Base-by-base conservation (phyloP, 2,329 filamentous ascomycete species). In the Epichloe gansuensis region DNA sequence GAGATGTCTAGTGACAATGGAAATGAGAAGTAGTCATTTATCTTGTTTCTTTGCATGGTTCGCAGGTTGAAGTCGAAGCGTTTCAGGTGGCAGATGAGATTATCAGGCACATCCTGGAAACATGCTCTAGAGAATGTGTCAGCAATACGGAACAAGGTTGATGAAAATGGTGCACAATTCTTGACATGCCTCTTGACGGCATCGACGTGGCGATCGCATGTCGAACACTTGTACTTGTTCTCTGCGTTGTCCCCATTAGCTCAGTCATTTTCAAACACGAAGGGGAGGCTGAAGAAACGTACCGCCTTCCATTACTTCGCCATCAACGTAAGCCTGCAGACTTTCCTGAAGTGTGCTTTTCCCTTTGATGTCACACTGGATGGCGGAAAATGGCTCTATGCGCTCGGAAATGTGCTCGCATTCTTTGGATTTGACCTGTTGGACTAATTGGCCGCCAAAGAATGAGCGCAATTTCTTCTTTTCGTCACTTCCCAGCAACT, bases 211-310 rank as follows among this genome's bases (percentile, higher is more conserved):
- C 81, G 81, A 56, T 89, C 87, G 65, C 93, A 98, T 4, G 82
- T 86, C 34, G 90, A 91, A 69, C 93, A 98, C 58, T 94, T 95
- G 74, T 97, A 98, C 70, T 95, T 96, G 73, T 98, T 97, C 62
- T 95, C 90, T 85, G 59, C 13, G 46, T n/a, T 48, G 8, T 3
- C 8, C n/a, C 31, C 25, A 23, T 46, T 39, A 43, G 45, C 48
- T 15, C 31, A 37, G 9, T 12, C 31, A 25, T 8, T 2, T 15
- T 7, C 17, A 13, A 15, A 23, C 15, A 46, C 25, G 7, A 5
- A 7, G 15, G 11, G 2, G 13, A 15, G 8, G 41, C 3, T 34
- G 4, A 9, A 17, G 11, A 42, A 13, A 52, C 76, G 61, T 65
- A 81, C 83, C 83, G 58, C 94, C 93, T 74, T 95, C 89, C 86